phyloP scores from a whole-genome alignment of 2,329 filamentous ascomycete species.

The Trichoderma sp. region DNA sequence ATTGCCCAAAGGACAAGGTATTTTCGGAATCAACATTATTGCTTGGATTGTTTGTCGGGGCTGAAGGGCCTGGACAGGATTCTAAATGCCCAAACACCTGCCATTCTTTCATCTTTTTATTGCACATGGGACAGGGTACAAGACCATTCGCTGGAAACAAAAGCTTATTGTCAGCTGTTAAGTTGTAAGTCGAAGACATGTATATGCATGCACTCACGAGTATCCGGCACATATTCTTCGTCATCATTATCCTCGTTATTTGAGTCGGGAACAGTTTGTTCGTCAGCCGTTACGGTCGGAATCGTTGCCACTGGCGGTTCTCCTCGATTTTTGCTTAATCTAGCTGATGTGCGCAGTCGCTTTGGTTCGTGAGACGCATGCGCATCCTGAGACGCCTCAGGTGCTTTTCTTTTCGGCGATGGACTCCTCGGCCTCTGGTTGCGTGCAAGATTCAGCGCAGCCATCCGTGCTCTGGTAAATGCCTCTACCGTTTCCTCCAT shows the following conservation, averaged over 20 bases:
- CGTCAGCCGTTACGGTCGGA: constrained; percentile 23
- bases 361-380: constrained; percentile 47
- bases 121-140: constrained; percentile 83
- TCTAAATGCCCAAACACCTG: constrained; percentile 83
- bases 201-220: constrained; percentile 32
- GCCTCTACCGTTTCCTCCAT: constrained; percentile 82
- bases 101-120: constrained; percentile 75
- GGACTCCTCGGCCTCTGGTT: constrained; percentile 30
- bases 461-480: constrained; percentile 68
- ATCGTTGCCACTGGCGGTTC: constrained; percentile 37
- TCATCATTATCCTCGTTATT: constrained; percentile 31
- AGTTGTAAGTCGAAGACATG: too few species aligned
- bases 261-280: constrained; percentile 31
- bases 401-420: constrained; percentile 59
- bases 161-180: neutral
- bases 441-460: constrained; percentile 67
- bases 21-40: neutral
- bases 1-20: constrained; percentile 30
- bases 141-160: constrained; percentile 71
- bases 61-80: constrained; percentile 53
- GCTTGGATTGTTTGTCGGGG: constrained; percentile 1
- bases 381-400: constrained; percentile 37
- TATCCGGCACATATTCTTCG: constrained; percentile 40
- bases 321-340: constrained; percentile 50
- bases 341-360: constrained; percentile 56